Evolutionary conservation across 2,329 filamentous ascomycete species (phyloP).

Genomic region (Colletotrichum theobromicola): DNA sequence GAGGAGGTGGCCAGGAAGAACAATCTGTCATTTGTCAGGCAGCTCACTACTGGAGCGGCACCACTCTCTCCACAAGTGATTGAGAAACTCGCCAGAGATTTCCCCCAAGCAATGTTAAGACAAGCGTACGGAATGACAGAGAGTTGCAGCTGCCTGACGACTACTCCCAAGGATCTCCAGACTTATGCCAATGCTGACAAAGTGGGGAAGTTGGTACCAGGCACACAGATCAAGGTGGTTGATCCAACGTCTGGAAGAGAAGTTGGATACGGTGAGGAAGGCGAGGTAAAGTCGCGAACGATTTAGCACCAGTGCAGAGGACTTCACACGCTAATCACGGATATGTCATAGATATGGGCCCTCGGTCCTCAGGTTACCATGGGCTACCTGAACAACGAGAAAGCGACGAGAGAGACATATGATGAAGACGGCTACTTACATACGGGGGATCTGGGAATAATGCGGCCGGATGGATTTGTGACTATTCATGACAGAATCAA

Average conservation of each 20-base stretch:
- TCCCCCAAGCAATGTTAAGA: conserved; percentile 65
- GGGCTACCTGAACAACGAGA: conserved; percentile 51
- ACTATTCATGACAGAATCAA: conserved; percentile 68
- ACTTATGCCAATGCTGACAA: conserved; percentile 62
- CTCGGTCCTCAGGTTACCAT: conserved; percentile 54
- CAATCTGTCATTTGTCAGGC: conserved; percentile 58
- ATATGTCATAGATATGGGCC: conserved; percentile 37
- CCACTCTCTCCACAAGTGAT: conserved; percentile 63
- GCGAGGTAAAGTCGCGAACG: conserved; percentile 34
- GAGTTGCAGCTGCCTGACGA: conserved; percentile 66
- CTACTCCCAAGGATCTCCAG: conserved; percentile 61
- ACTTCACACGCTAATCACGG: background rate
- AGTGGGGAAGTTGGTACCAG: conserved; percentile 60
- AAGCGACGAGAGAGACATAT: conserved; percentile 52
- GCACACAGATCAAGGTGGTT: conserved; percentile 65
- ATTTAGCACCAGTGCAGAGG: background rate
- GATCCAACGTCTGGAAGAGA: conserved; percentile 58
- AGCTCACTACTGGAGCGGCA: conserved; percentile 66
- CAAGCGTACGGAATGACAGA: conserved; percentile 76
- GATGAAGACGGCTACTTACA: conserved; percentile 62
- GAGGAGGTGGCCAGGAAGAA: conserved; percentile 54
- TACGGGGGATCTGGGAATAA: conserved; percentile 62
- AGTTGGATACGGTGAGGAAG: conserved; percentile 54
- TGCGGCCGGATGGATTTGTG: conserved; percentile 61
- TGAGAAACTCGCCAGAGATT: conserved; percentile 57